Conservation (phyloP, 2,329 filamentous ascomycete species). For the Bipolaris cookei region DNA sequence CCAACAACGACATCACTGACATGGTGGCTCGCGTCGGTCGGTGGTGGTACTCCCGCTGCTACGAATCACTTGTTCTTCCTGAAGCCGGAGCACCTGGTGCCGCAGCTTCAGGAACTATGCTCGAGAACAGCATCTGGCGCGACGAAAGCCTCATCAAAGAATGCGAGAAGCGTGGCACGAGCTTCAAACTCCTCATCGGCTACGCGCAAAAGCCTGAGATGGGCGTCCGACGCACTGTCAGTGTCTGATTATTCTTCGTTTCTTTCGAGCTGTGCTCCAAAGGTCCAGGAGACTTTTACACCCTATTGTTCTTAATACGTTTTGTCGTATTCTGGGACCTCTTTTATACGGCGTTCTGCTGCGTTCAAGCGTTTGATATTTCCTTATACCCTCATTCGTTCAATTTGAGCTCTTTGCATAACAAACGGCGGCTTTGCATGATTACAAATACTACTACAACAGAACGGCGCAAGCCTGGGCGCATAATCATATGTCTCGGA, state of each 20-base stretch:
- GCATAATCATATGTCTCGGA: conserved; percentile 20
- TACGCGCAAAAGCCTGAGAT: conserved; percentile 79
- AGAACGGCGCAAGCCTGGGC: conserved; percentile 34
- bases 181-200: conserved; percentile 88
- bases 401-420: conserved; percentile 35
- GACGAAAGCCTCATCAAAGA: conserved; percentile 78
- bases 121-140: conserved; percentile 74
- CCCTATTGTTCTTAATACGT: conserved; percentile 20
- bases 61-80: conserved; percentile 69
- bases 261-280: conserved; percentile 43
- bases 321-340: conserved; percentile 16
- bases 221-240: conserved; percentile 56
- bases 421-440: conserved; percentile 31
- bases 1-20: conserved; percentile 86
- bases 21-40: conserved; percentile 90
- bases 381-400: conserved; percentile 42
- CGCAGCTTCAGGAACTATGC: conserved; percentile 44
- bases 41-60: conserved; percentile 97
- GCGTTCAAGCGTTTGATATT: conserved; percentile 47
- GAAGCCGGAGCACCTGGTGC: conserved; percentile 41
- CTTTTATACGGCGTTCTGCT: conserved; percentile 25
- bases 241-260: conserved; percentile 48
- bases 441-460: conserved; percentile 22
- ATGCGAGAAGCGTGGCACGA: conserved; percentile 85
- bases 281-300: conserved; percentile 34